These are phyloP conservation scores for Leccinellum rugosiceps DNA, from an alignment of 768 basidiomycete species.

Conservation along the genomic window DNA sequence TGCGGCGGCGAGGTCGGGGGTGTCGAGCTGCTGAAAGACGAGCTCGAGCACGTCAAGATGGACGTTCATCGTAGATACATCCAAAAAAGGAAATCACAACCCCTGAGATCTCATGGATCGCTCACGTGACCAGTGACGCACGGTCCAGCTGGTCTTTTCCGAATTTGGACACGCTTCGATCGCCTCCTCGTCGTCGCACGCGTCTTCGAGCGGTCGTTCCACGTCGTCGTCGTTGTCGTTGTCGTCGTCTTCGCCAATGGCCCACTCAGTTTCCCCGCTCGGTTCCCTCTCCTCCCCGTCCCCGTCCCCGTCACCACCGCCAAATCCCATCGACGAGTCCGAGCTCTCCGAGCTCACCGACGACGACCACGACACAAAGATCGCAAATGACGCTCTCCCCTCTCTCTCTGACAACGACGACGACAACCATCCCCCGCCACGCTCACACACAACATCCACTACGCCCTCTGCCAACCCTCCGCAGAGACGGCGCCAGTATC, in stretches of 20 bases:
- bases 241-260: constrained; percentile 8
- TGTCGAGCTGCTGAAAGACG: constrained; percentile 54
- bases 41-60: constrained; percentile 72
- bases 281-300: constrained; percentile 70
- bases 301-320: constrained; percentile 60
- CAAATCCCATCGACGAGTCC: constrained; percentile 48
- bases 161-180: constrained; percentile 17
- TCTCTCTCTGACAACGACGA: constrained; percentile 26
- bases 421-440: constrained; percentile 15
- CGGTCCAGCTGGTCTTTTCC: constrained; percentile 18
- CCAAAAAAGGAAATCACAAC: constrained; percentile 1
- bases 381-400: constrained; percentile 31
- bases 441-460: constrained; percentile 9
- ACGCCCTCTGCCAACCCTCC: not conserved
- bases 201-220: constrained; percentile 6
- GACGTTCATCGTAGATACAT: constrained; percentile 48
- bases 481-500: constrained; percentile 10
- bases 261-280: constrained; percentile 37
- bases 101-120: constrained; percentile 1
- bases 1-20: constrained; percentile 53
- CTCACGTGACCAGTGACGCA: constrained; percentile 21
- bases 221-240: not conserved
- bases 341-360: constrained; percentile 84
- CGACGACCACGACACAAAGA: constrained; percentile 59
- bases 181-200: constrained; percentile 22